Evolutionary conservation across 2,329 filamentous ascomycete genomes (phyloP), one percentile per base, ranked within the genome.

Genomic region (Fusarium sp.): DNA sequence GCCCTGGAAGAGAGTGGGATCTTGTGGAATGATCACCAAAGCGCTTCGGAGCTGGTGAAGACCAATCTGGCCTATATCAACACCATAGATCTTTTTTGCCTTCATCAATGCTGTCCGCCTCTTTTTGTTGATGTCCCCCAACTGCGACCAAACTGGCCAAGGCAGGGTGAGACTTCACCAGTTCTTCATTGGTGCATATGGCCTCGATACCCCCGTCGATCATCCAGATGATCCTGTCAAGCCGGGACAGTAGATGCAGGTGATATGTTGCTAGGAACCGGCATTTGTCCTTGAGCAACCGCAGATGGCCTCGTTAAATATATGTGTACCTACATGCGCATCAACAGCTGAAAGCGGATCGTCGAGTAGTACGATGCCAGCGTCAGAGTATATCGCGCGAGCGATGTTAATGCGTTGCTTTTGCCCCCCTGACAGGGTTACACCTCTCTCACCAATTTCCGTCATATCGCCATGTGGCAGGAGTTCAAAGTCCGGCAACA

Each of bases 21-120:
- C 95, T 93, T 86, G 92, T 1, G 94, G 93, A 58, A 96, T 95
- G 75, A 96, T 94, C 33, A 92, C 91, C 1, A 96, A 82, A 1
- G 92, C 86, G 18, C 88, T 91, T n/a, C 93, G 88, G 13, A 96
- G 84, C 58, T 92, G 89, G 60, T 91, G 86, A 0, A 95, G 86
- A 49, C 87, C 88, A 76, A 95, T 88, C 74, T 88, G 91, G n/a
- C 91, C 90, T 59, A 94, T 93, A 76, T 95, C 92, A 11, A 94
- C 74, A 0, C 92, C 93, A 74, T 95, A 93, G 67, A 95, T 92
- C n/a, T n/a, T n/a, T n/a, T n/a, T n/a, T 23, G 19, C 16, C 33
- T 19, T 37, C 32, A 37, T 52, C 42, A n/a, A 15, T 37, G 19
- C 21, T 25, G 11, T 50, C 21, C 2, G 32, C 19, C 42, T 59